Base-by-base conservation (phyloP, 176 grass and related monocot genomes). In the Miscanthus lutarioriparius region DNA sequence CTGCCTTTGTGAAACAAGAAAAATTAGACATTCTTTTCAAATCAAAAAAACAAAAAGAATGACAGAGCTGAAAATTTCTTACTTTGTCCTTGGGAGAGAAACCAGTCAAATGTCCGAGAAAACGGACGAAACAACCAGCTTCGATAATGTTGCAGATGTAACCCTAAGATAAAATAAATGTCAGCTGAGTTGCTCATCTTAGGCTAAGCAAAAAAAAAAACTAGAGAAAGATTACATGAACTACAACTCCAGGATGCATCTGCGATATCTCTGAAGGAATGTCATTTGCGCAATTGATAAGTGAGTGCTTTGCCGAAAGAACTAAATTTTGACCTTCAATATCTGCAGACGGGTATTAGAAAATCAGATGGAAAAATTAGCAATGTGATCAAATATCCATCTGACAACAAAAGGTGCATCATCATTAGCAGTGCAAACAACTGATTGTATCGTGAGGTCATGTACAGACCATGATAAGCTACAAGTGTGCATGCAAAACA, bases 81-180 rank as follows among this genome's bases (percentile, higher is more conserved):
- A 98, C 96, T 95, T 93, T 93, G 85, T 92, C 87, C 87, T 95
- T 98, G 39, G 91, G 96, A 43, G 87, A 91, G 81, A 98, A 98
- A 78, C 96, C 96, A 89, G 89, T 98, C 78, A 98, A 78, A 85
- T 89, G 89, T 64, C 96, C 93, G 84, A 95, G 87, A 90, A 98
- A 98, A 64, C 93, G 91, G 91, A 98, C 89, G 76, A 98, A 98
- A 88, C 93, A 98, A 44, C 96, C 96, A 83, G 79, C 77, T 92
- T 98, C 93, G 78, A 98, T 98, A 74, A 93, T 92, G 70, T 98
- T 98, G 85, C 92, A 95, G 62, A 98, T 72, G 81, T 95, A 98
- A 73, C 96, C 96, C 96, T 98, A 82, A 72, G 59, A 72, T 73
- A 88, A 33, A 88, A 71, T 65, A 78, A 65, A 83, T 65, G 43